Conservation (phyloP, 2,329 filamentous ascomycete species). For the Pseudogymnoascus sp. region DNA sequence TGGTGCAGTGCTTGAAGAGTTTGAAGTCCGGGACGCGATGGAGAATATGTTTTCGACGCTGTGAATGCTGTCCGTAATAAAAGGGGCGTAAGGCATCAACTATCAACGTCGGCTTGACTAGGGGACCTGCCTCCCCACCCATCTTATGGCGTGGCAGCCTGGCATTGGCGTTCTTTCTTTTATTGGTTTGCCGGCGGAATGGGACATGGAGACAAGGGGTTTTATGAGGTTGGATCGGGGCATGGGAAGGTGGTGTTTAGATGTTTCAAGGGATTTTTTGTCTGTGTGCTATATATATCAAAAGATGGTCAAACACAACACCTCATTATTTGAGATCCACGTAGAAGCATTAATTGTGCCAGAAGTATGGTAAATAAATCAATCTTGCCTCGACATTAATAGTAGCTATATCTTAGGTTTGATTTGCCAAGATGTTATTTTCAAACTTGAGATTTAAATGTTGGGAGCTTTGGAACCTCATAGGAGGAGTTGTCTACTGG, state of each 20-base stretch:
- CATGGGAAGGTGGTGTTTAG: background rate
- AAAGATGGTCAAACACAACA: background rate
- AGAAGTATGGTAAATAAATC: background rate
- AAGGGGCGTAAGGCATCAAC: background rate
- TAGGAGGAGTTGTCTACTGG: background rate
- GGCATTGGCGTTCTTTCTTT: background rate
- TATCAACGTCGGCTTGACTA: background rate
- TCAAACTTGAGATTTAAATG: too few relatives aligned
- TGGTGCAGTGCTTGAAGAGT: slow-evolving; percentile 61
- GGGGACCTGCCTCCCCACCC: background rate
- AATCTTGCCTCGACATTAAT: background rate
- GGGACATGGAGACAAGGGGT: background rate
- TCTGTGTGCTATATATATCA: background rate
- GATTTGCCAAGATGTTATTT: too few relatives aligned
- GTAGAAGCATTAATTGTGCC: background rate
- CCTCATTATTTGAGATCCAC: background rate
- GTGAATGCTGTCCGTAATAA: too few relatives aligned
- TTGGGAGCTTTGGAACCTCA: background rate
- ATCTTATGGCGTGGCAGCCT: background rate
- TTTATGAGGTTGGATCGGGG: background rate
- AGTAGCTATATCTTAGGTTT: background rate
- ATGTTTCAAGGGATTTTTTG: background rate
- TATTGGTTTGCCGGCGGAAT: background rate
- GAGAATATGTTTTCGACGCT: slow-evolving; percentile 22
- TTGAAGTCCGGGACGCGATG: slow-evolving; percentile 39